phyloP scores from a whole-genome alignment of 2,329 filamentous ascomycete genomes.

The Neonectria coccinea region DNA sequence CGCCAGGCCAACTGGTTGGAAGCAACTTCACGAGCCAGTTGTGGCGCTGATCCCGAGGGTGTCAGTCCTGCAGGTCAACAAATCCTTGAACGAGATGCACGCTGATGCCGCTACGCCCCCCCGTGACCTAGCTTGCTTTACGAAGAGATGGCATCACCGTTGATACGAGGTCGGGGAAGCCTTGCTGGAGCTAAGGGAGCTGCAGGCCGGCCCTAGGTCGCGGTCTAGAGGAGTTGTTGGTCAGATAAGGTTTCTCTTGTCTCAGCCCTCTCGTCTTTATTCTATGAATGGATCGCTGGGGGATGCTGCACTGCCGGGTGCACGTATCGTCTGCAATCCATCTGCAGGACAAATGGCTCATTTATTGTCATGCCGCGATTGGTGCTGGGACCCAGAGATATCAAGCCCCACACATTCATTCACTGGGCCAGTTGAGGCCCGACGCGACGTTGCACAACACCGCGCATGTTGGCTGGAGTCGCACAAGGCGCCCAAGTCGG shows the following conservation, averaged over 20 bases:
- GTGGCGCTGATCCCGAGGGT: conserved; percentile 21
- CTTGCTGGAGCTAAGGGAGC: conserved; percentile 5
- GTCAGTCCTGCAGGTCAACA: conserved; percentile 15
- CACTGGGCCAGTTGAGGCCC: conserved; percentile 23
- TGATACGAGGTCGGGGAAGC: conserved; percentile 16
- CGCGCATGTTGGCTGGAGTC: conserved; percentile 8
- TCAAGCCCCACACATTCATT: conserved; percentile 17
- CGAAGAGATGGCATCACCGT: not conserved
- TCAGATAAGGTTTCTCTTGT: conserved; percentile 21
- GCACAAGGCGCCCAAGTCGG: not conserved
- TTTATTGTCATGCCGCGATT: conserved; percentile 5
- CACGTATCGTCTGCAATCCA: conserved; percentile 11
- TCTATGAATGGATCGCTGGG: conserved; percentile 4
- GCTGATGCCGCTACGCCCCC: conserved; percentile 13
- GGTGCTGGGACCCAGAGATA: not conserved
- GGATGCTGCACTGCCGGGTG: conserved; percentile 10
- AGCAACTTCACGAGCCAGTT: conserved; percentile 22
- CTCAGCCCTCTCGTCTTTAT: conserved; percentile 11
- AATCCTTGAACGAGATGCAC: conserved; percentile 9
- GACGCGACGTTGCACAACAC: conserved; percentile 24
- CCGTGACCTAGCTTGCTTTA: conserved; percentile 6
- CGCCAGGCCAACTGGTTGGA: not conserved
- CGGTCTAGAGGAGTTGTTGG: conserved; percentile 9
- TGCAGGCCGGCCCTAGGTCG: conserved; percentile 4
- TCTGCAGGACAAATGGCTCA: conserved; percentile 26